Percentiles rank a stretch among this genome's conserved stretches.
Conservation (phyloP, 306 rosid genomes). For the Castanea mollissima region DNA sequence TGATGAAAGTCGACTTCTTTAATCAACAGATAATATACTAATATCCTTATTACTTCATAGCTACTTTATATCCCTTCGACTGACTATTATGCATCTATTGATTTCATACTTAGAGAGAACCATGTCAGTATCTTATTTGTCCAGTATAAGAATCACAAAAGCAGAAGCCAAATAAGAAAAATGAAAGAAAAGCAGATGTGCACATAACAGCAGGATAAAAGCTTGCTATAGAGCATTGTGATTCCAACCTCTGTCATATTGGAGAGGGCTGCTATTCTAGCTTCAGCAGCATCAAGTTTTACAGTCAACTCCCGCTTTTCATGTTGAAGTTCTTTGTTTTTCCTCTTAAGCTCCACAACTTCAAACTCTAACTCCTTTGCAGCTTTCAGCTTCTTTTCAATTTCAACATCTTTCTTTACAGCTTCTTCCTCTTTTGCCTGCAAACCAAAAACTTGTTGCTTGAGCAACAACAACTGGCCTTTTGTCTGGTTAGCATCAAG, state of each 20-base stretch:
- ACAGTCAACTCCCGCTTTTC: conserved; percentile 77
- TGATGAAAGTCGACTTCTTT: background rate
- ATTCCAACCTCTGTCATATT: conserved; percentile 73
- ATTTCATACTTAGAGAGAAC: background rate
- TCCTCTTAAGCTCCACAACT: conserved; percentile 71
- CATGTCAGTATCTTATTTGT: background rate
- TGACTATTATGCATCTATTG: background rate
- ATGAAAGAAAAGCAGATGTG: background rate
- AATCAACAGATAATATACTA: background rate
- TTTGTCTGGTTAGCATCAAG: conserved; percentile 85
- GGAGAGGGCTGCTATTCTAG: conserved; percentile 55
- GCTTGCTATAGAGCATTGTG: conserved; percentile 5
- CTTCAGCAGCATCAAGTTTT: conserved; percentile 71
- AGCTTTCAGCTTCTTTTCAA: conserved; percentile 73
- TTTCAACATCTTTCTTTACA: conserved; percentile 66
- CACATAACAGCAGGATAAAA: conserved; percentile 1
- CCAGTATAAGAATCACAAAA: background rate
- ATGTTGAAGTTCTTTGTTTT: conserved; percentile 80
- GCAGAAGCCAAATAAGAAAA: background rate
- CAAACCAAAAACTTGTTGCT: conserved; percentile 79
- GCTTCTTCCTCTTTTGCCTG: conserved; percentile 78
- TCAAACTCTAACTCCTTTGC: conserved; percentile 70
- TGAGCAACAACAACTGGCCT: conserved; percentile 85
- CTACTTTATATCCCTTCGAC: background rate
- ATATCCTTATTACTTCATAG: background rate